Evolutionary conservation across 441 rosid species (phyloP).

Genomic region (Brassica balearica): DNA sequence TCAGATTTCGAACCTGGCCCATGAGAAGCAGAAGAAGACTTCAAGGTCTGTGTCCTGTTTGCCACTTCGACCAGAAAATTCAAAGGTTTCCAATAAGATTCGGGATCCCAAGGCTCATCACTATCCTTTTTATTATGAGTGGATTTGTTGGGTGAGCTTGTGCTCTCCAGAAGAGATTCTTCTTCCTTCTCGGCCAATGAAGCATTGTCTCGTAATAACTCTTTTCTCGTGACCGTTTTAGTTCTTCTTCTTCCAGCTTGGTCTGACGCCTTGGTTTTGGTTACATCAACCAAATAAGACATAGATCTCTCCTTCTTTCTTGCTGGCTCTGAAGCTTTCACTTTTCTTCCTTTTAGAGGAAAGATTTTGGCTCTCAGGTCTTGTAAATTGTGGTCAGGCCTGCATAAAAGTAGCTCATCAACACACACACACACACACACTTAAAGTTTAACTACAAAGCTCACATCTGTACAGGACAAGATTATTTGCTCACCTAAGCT

Average conservation of each 20-base stretch:
- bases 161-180: no score
- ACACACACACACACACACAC: no score
- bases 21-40: no score
- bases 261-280: conserved; percentile 52
- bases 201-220: not conserved
- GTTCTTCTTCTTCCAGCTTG: conserved; percentile 57
- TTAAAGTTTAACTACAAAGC: no score
- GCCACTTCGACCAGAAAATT: no score
- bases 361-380: conserved; percentile 64
- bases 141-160: no score
- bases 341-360: conserved; percentile 40
- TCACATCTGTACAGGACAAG: not conserved
- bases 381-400: conserved; percentile 69
- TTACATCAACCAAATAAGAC: conserved; percentile 57
- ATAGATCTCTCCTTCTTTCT: conserved; percentile 72
- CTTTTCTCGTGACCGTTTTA: conserved; percentile 50
- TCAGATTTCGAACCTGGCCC: no score
- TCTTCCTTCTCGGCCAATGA: no score
- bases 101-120: no score
- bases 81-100: no score
- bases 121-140: no score
- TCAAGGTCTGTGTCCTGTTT: no score
- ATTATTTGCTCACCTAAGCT: conserved; percentile 53
- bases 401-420: conserved; percentile 20
- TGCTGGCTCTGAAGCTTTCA: conserved; percentile 39